Evolutionary conservation across 2,329 filamentous ascomycete genomes (phyloP).

Genomic region (Penicillium sp.): DNA sequence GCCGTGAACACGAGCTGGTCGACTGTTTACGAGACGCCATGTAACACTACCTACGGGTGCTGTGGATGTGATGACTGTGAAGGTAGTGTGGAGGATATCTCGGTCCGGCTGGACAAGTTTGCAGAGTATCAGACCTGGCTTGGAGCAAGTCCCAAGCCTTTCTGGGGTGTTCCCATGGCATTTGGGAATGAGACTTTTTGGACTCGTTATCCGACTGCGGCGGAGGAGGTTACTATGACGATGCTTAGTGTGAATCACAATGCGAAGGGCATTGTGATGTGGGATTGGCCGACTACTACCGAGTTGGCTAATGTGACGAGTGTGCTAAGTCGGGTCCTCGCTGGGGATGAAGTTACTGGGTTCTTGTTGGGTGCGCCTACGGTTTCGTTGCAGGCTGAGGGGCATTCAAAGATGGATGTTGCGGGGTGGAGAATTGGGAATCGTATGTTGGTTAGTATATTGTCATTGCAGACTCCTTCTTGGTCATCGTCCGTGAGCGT

Average conservation of each 20-base stretch:
- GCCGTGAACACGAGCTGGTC: constrained; percentile 57
- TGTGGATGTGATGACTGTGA: constrained; percentile 64
- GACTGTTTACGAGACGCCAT: constrained; percentile 55
- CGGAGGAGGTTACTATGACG: constrained; percentile 50
- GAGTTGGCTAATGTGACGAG: constrained; percentile 37
- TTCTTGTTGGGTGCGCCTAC: constrained; percentile 41
- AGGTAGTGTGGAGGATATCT: constrained; percentile 56
- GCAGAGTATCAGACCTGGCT: constrained; percentile 44
- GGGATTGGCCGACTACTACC: constrained; percentile 47
- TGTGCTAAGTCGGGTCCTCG: constrained; percentile 42
- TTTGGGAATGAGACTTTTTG: constrained; percentile 53
- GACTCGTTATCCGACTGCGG: constrained; percentile 45
- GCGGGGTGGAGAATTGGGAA: constrained; percentile 41
- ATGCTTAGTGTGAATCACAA: constrained; percentile 51
- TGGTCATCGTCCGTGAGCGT: constrained; percentile 10
- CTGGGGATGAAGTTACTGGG: constrained; percentile 28
- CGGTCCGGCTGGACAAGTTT: constrained; percentile 44
- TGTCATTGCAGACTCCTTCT: constrained; percentile 34
- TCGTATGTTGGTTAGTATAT: constrained; percentile 41
- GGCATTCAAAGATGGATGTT: constrained; percentile 38
- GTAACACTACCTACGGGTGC: constrained; percentile 61
- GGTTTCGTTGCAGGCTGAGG: constrained; percentile 22
- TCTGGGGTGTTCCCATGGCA: constrained; percentile 53
- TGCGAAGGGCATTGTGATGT: constrained; percentile 52
- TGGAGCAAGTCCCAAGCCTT: constrained; percentile 39